A percentile compares a stretch with the other conserved stretches of the same genome.
These are phyloP conservation scores for Lagenidium sp. DNA, from an alignment of 352 stramenopile species.

Conservation along the genomic window DNA sequence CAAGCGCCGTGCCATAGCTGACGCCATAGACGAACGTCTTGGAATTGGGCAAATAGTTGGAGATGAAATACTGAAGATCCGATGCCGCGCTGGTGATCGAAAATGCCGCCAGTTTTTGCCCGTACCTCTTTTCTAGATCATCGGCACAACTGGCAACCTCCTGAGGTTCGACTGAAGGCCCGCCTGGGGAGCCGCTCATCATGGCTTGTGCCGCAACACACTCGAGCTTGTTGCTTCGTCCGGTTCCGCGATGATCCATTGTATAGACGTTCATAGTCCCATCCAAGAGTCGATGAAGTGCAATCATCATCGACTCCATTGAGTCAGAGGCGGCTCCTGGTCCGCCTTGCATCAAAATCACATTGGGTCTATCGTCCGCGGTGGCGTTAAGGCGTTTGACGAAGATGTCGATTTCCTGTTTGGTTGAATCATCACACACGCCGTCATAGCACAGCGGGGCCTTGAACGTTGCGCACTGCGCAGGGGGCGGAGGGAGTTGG, in stretches of 20 bases:
- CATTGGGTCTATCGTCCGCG: slow-evolving; percentile 1
- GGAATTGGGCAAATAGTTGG: slow-evolving; percentile 1
- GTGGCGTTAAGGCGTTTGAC: background rate
- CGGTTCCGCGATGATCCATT: slow-evolving; percentile 19
- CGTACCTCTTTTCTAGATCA: background rate
- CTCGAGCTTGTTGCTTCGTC: slow-evolving; percentile 14
- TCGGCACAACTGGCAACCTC: background rate
- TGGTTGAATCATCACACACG: background rate
- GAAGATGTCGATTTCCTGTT: background rate
- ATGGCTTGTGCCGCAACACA: slow-evolving; percentile 12
- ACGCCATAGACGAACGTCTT: slow-evolving; percentile 15
- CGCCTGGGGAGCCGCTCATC: slow-evolving; percentile 3
- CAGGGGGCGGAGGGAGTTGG: background rate
- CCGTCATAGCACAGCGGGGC: slow-evolving; percentile 1
- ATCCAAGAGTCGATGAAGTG: slow-evolving; percentile 4
- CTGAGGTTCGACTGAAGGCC: background rate
- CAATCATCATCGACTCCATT: background rate
- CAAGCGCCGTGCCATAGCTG: slow-evolving; percentile 4
- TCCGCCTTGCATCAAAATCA: slow-evolving; percentile 4
- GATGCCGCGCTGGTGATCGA: slow-evolving; percentile 16
- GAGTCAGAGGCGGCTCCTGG: slow-evolving; percentile 1
- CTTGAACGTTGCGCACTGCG: slow-evolving; percentile 1
- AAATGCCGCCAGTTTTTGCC: slow-evolving; percentile 1
- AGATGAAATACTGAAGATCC: slow-evolving; percentile 14
- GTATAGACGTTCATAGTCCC: slow-evolving; percentile 21